Base-by-base conservation (phyloP, 2,329 filamentous ascomycete genomes). In the Alternaria arborescens region DNA sequence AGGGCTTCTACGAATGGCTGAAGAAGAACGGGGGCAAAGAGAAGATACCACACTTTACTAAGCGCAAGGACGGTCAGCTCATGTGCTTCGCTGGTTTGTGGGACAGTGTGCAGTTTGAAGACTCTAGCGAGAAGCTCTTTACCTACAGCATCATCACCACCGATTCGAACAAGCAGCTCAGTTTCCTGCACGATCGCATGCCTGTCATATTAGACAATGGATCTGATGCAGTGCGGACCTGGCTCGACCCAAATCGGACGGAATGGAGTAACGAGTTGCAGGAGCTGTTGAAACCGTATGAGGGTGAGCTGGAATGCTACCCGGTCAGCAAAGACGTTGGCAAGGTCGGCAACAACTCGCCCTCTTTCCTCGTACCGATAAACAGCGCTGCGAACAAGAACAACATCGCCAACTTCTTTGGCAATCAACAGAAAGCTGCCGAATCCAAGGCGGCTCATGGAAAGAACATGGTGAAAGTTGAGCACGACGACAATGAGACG, bases 1-100 rank as follows among this genome's bases (percentile, higher is more conserved):
- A 97, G 78, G 95, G 95, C 1, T 99, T 98, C 79, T 99, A 93
- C 73, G 95, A 99, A 79, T 98, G 95, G 95, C 82, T 96, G 61
- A 94, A 94, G 78, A 92, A 89, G 71, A 89, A 87, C 71, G 85
- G 85, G 1, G 85, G 87, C 7, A 94, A 91, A 68, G 90, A 95
- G 55, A 96, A 92, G 79, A 81, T 94, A 2, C 94, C 95, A 11
- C 89, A 98, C 78, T 97, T 89, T 71, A 86, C 93, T 22, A 94
- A 89, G 79, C 85, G 93, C 28, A 91, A 88, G 68, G 94, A 98
- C 75, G 91, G 91, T 0, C 86, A 88, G 69, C 80, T 97, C 70
- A 92, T 97, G 90, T 94, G 88, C 71, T 89, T 98, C 71, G 94
- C 94, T 11, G 95, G 94, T 0, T 79, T 99, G 5, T 99, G 93